phyloP scores from a whole-genome alignment of 495 filamentous ascomycete genomes.

The Penicillium flavigenum region DNA sequence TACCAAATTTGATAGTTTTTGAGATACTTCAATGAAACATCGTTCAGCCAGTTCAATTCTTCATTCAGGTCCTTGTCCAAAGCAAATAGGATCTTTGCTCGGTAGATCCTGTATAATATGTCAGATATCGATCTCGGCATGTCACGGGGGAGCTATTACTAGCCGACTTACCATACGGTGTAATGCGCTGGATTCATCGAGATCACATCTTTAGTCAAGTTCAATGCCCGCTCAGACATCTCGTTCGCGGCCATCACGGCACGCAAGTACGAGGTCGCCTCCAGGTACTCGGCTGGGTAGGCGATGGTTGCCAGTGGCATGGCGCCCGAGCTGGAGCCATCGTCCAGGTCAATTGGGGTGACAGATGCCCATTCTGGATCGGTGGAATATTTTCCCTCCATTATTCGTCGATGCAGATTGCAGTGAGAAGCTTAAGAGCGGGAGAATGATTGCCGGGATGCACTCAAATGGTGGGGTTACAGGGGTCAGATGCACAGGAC shows the following conservation, averaged over 20 bases:
- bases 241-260: constrained; percentile 91
- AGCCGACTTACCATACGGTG: constrained; percentile 74
- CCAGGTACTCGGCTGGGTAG: constrained; percentile 81
- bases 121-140: constrained; percentile 11
- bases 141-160: background rate
- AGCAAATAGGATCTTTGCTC: constrained; percentile 70
- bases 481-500: constrained; percentile 3
- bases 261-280: constrained; percentile 86
- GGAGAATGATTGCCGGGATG: constrained; percentile 4
- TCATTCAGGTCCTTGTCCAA: constrained; percentile 63
- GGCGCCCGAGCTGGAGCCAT: constrained; percentile 58
- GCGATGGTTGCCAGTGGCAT: constrained; percentile 82
- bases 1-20: constrained; percentile 99
- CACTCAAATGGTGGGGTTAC: constrained; percentile 7
- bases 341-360: constrained; percentile 76
- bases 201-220: constrained; percentile 87
- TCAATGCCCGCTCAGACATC: constrained; percentile 70
- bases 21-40: constrained; percentile 73
- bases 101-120: constrained; percentile 65
- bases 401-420: constrained; percentile 12
- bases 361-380: constrained; percentile 83
- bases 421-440: background rate
- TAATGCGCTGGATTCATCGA: constrained; percentile 93
- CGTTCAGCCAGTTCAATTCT: constrained; percentile 84
- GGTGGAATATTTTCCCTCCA: constrained; percentile 55